Percentiles rank a stretch among this genome's conserved stretches.
Evolutionary conservation across 768 basidiomycete species (phyloP).

Genomic region (Termitomyces sp.): DNA sequence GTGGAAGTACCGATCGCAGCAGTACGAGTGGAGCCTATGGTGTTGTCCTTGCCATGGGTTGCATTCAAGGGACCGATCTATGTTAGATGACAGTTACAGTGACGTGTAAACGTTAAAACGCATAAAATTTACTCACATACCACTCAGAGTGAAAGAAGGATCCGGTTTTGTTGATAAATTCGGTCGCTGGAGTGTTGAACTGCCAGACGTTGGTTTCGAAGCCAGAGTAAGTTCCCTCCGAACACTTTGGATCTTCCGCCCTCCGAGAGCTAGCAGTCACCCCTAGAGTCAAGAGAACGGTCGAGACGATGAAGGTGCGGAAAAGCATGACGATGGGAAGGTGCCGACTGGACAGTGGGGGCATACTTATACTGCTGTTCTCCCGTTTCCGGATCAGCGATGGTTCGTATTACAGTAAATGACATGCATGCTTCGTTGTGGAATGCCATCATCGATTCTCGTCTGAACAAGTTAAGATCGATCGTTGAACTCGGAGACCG

Average conservation of each 20-base stretch:
- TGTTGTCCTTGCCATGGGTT: constrained; percentile 9
- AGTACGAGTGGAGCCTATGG: constrained; percentile 5
- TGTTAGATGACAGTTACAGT: background rate
- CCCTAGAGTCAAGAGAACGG: background rate
- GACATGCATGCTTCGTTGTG: background rate
- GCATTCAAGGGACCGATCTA: constrained; percentile 5
- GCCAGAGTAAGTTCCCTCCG: constrained; percentile 2
- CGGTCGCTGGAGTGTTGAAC: background rate
- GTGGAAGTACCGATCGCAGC: background rate
- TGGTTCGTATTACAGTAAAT: background rate
- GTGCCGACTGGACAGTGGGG: background rate
- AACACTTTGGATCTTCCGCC: constrained; percentile 5
- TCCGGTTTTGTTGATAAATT: constrained; percentile 9
- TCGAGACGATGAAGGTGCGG: background rate
- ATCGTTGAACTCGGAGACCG: no score
- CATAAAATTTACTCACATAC: constrained; percentile 11
- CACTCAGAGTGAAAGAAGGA: constrained; percentile 14
- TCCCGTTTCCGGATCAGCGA: background rate
- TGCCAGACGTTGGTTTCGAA: constrained; percentile 12
- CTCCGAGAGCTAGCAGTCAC: background rate
- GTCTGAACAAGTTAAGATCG: no score
- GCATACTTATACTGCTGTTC: background rate
- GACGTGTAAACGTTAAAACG: background rate
- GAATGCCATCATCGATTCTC: no score
- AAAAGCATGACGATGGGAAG: background rate